Base-by-base conservation (phyloP, 2,329 filamentous ascomycete genomes). In the Blastomyces gilchristii region DNA sequence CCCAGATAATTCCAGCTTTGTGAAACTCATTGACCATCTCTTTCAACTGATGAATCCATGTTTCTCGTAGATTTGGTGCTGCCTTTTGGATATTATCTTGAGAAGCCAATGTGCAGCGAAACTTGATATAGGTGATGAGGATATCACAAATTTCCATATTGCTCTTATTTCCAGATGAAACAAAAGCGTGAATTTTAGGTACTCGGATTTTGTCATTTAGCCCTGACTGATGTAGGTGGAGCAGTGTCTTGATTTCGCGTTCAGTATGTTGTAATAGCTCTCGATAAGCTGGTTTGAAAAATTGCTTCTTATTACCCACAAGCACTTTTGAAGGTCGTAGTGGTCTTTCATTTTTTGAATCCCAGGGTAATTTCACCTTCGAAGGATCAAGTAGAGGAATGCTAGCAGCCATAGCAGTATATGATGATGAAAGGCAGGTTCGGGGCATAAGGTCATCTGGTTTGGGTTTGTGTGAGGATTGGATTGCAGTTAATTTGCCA, bases 1-100 rank as follows among this genome's bases (percentile, higher is more conserved):
- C 70, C 69, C 68, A 71, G 41, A 71, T 61, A 34, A 69, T 62
- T 31, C 65, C 68, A 57, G 28, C 52, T 22, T 58, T 18, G 47
- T 69, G 66, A 47, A 70, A 52, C 39, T 62, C 57, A 7, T 45
- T 45, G 57, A 59, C 39, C 31, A 45, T 45, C 57, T 39, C 22
- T 59, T 59, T 59, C 57, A 59, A 31, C 39, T 59, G 57, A 59
- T 37, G 25, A 59, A 37, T 43, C 57, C 57, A 59, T 59, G 16
- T 59, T 31, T 60, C 39, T 63, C 59, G 47, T 64, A 63, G 47
- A 28, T n/a, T 37, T 22, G 31, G 62, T 22, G 45, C 45, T 53
- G 58, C 45, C 22, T 57, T 37, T n/a, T 22, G 41, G 57, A 54
- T 39, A 37, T 22, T 41, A 22, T 61, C 43, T 50, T 22, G 47